Percentiles rank a stretch among this genome's conserved stretches.
Evolutionary conservation across 2,329 filamentous ascomycete species (phyloP).

Genomic region (Ophiostoma sp.): DNA sequence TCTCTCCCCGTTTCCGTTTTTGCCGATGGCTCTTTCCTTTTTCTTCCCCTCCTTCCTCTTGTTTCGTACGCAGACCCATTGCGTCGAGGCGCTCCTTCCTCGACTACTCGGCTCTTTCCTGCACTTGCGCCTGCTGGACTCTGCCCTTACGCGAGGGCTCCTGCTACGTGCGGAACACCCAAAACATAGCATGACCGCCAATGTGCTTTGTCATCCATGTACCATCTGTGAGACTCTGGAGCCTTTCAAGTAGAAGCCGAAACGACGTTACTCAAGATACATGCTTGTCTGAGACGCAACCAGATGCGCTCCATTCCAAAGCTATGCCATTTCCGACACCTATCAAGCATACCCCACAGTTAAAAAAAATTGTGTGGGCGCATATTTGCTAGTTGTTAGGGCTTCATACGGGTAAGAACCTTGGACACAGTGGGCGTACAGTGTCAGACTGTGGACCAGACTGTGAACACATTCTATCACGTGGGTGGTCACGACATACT

Average conservation of each 20-base stretch:
- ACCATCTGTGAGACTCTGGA: neutral
- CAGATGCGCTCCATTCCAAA: neutral
- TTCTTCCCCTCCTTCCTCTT: neutral
- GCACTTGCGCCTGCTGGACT: neutral
- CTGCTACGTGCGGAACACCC: neutral
- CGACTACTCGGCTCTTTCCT: neutral
- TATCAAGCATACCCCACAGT: constrained; percentile 15
- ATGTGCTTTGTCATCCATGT: neutral
- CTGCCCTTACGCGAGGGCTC: neutral
- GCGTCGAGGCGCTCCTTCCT: neutral
- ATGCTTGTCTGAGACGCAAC: constrained; percentile 16
- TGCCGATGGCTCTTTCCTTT: neutral
- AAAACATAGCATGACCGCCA: neutral
- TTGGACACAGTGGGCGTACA: neutral
- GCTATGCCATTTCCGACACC: constrained; percentile 17
- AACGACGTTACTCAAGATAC: neutral
- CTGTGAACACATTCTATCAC: neutral
- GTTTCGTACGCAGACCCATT: neutral
- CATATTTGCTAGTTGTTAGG: constrained; percentile 17
- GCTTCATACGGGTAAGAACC: constrained; percentile 12
- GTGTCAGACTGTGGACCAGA: neutral
- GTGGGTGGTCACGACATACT: neutral
- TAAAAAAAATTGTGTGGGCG: constrained; percentile 22
- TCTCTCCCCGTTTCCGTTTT: neutral
- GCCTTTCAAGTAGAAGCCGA: neutral